Base-by-base conservation (phyloP, 2,329 filamentous ascomycete genomes). In the Cordyceps farinosa region DNA sequence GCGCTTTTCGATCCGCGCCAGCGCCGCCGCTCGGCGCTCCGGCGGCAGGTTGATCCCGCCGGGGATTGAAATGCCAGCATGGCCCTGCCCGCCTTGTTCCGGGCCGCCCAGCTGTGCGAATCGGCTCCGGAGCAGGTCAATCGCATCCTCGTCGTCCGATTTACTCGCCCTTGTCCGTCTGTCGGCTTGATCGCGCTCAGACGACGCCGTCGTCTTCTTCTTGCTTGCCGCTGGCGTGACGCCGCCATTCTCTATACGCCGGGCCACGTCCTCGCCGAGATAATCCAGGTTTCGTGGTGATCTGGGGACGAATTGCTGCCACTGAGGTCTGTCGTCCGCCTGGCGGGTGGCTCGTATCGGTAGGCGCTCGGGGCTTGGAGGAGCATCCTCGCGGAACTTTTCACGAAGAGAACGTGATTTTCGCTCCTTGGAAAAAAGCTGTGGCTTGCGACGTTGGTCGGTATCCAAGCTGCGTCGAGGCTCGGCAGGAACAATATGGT, bases 1-100 rank as follows among this genome's bases (percentile, higher is more conserved):
- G 69, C 82, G 79, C 71, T 80, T 77, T 71, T 85, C 80, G 15
- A 87, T 78, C 8, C 83, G 75, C 48, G 83, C 84, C 58, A 84
- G 76, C 11, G 83, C 84, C 1, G 83, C 84, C 7, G 82, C 80
- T 52, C 78, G 77, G 40, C 84, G 77, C 57, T 83, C 81, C 3
- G 81, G 79, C 9, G 84, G 77, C 13, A 86, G 69, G 2, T 72
- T 74, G 29, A 78, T 77, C 64, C 78, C 79, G 5, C 79, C 76
- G 5, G 75, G 72, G 57, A 79, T 80, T 29, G 70, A 75, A 34
- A 74, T 65, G 58, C 74, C 65, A 48, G 72, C 73, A 42, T 61
- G 65, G 55, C 76, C 73, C 32, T 66, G 58, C 9, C 77, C 74
- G 60, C 76, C 73, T 29, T 66, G 57, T 7, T 77, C 74, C 5